Percentiles rank a stretch among this genome's conserved stretches.
These are phyloP conservation scores for Salpingoeca rosetta DNA, from an alignment of 78 protist species.

Conservation along the genomic window DNA sequence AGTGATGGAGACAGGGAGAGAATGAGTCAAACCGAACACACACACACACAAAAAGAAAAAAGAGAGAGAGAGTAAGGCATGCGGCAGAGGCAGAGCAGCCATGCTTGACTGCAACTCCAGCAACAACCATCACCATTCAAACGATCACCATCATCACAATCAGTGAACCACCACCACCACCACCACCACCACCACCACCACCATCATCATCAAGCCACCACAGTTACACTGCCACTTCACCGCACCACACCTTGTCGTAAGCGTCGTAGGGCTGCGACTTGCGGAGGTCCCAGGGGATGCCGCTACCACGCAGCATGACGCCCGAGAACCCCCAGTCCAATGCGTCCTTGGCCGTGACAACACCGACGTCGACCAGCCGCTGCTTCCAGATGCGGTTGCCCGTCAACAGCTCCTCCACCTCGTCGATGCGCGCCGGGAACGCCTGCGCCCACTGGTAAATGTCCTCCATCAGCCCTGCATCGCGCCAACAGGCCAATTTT, in stretches of 20 bases:
- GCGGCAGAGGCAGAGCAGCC: too few species aligned
- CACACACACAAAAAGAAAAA: background rate
- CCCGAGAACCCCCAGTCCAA: constrained; percentile 41
- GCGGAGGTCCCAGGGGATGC: constrained; percentile 45
- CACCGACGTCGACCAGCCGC: constrained; percentile 39
- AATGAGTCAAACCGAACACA: too few species aligned
- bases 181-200: background rate
- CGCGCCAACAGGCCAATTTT: constrained; percentile 17
- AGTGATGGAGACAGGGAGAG: too few species aligned
- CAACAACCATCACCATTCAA: background rate
- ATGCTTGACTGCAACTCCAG: background rate
- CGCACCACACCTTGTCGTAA: constrained; percentile 29
- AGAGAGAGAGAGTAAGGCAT: background rate
- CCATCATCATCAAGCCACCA: background rate
- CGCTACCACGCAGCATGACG: constrained; percentile 40
- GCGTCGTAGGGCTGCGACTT: constrained; percentile 54
- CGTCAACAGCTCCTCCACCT: constrained; percentile 46
- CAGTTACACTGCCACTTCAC: too few species aligned
- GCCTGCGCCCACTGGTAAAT: constrained; percentile 22
- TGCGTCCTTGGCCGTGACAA: constrained; percentile 15
- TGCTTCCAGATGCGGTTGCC: constrained; percentile 55
- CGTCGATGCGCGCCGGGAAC: constrained; percentile 38
- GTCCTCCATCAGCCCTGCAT: constrained; percentile 42
- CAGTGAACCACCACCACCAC: background rate
- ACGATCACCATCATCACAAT: too few species aligned